phyloP scores from a whole-genome alignment of 2,329 filamentous ascomycete genomes.

The Diplodia scrobiculata region DNA sequence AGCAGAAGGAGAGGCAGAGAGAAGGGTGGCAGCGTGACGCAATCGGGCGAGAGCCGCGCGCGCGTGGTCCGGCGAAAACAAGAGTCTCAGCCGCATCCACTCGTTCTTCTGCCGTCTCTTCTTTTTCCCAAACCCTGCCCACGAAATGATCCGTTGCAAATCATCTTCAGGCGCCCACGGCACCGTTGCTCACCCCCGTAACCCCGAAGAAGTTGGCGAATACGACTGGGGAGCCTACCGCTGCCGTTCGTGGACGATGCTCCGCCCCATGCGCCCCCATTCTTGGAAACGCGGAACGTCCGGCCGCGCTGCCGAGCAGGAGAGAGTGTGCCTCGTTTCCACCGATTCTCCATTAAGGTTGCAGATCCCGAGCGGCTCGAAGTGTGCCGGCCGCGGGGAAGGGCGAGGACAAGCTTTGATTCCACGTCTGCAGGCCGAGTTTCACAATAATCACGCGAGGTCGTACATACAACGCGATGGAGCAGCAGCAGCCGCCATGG shows the following conservation, averaged over 20 bases:
- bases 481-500: too few species aligned
- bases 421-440: background rate
- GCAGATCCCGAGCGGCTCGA: conserved; percentile 1
- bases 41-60: background rate
- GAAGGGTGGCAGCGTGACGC: background rate
- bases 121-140: background rate
- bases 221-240: background rate
- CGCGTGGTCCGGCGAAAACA: background rate
- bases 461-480: background rate
- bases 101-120: background rate
- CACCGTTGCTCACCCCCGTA: too few species aligned
- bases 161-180: background rate
- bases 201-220: background rate
- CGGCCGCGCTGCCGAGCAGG: background rate
- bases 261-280: background rate
- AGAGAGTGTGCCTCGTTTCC: background rate
- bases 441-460: background rate
- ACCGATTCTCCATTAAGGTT: background rate
- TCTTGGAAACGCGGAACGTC: background rate
- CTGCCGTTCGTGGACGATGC: background rate
- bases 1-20: background rate
- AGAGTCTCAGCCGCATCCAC: conserved; percentile 2
- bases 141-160: too few species aligned
- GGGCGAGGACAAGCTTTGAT: background rate
- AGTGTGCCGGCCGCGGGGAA: too few species aligned